These are phyloP conservation scores for Draba incana DNA, from an alignment of 345 rosid species.

Conservation along the genomic window DNA sequence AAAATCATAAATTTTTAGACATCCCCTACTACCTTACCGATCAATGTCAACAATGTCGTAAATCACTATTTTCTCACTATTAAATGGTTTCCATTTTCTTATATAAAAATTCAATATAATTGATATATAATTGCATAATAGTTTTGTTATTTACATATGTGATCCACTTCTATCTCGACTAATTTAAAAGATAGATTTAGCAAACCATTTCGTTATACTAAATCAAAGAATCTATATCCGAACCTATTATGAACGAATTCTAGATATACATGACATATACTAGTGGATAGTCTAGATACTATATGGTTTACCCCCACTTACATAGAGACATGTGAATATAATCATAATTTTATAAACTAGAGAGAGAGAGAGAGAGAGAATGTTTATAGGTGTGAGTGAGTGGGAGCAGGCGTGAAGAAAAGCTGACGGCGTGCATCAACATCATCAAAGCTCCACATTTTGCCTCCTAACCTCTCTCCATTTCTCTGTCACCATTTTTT, in stretches of 20 bases:
- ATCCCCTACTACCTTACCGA: not conserved
- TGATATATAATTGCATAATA: too few relatives aligned
- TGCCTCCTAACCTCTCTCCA: constrained; percentile 80
- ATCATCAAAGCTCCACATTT: constrained; percentile 73
- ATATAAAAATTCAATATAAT: too few relatives aligned
- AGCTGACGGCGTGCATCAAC: constrained; percentile 99
- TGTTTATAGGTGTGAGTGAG: constrained; percentile 48
- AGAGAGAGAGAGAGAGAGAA: constrained; percentile 32
- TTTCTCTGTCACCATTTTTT: constrained; percentile 55
- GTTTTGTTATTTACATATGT: too few relatives aligned
- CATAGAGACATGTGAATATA: constrained; percentile 32
- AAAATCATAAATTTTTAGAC: not conserved
- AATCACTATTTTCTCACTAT: not conserved
- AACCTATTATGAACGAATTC: not conserved
- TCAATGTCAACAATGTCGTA: not conserved
- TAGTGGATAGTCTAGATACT: not conserved
- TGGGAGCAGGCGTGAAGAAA: constrained; percentile 55
- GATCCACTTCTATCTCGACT: too few relatives aligned
- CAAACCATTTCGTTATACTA: too few relatives aligned
- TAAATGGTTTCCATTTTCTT: too few relatives aligned
- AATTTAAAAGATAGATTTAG: too few relatives aligned
- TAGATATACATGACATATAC: not conserved
- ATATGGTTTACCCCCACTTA: not conserved
- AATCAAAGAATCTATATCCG: too few relatives aligned
- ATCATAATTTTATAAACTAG: not conserved